Base-by-base conservation (phyloP, 2,329 filamentous ascomycete species). In the Mycocentrospora acerina region DNA sequence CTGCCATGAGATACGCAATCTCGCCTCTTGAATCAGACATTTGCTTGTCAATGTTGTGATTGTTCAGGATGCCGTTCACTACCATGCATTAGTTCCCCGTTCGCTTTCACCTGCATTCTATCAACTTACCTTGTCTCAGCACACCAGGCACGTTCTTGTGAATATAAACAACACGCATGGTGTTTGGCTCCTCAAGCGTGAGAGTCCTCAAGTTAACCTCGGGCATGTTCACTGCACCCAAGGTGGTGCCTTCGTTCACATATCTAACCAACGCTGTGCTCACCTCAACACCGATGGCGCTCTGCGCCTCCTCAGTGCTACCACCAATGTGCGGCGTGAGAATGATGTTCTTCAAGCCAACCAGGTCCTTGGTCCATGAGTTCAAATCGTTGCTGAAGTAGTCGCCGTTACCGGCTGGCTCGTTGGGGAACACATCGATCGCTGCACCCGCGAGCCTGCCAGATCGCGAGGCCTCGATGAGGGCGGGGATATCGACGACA, bases 41-140 rank as follows among this genome's bases (percentile, higher is more conserved):
- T 72, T 98, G 93, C 78, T 97, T 97, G 74, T 96, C 91, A 56
- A 98, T 90, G 68, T 98, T 98, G 76, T 98, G 90, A 60, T 94
- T 84, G 29, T 86, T 88, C 32, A 98, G 79, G 47, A 97, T 89
- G 61, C 93, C 88, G 76, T 98, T 98, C 53, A 98, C 93, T 84
- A 48, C 22, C 24, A 39, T 6, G n/a, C 32, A 44, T 55, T 40
- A 55, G 47, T 30, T 25, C 35, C 19, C 12, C 12, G 27, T 11
- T 25, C 6, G 9, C 12, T 14, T 7, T 3, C 11, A 7, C n/a
- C n/a, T n/a, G 11, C 3, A 9, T 4, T 7, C 8, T 19, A 24
- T 17, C 9, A 19, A 34, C 63, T 54, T 71, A 85, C 83, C 82
- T 74, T 85, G 88, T 62, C 90, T 82, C 68, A 98, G 76, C 48